A percentile compares a stretch with the other conserved stretches of the same genome.
phyloP scores from a whole-genome alignment of 352 stramenopile genomes.

The Hyphochytrium catenoides region DNA sequence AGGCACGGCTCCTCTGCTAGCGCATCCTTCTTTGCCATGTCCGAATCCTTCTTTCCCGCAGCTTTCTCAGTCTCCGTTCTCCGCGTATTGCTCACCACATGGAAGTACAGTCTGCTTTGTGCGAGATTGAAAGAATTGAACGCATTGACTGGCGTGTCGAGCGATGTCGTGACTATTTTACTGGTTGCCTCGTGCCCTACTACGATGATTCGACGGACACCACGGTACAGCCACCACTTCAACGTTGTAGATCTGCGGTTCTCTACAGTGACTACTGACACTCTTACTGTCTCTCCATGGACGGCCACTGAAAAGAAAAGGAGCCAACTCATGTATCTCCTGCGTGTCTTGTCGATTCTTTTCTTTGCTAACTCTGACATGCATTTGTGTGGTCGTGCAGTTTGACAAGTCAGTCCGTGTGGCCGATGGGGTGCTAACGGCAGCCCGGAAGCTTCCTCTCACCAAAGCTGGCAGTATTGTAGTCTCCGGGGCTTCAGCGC shows the following conservation, averaged over 20 bases:
- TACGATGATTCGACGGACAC: slow-evolving; percentile 50
- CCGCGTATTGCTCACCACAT: neutral
- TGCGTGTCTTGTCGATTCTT: too few relatives aligned
- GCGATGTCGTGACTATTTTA: slow-evolving; percentile 24
- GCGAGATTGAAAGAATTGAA: too few relatives aligned
- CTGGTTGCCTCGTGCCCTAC: slow-evolving; percentile 31
- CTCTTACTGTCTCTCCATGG: too few relatives aligned
- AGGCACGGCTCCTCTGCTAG: slow-evolving; percentile 24
- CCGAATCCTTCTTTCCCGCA: slow-evolving; percentile 2
- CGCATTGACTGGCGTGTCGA: too few relatives aligned
- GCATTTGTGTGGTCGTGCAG: too few relatives aligned
- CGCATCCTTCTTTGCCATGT: slow-evolving; percentile 45
- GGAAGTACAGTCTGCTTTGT: slow-evolving; percentile 1
- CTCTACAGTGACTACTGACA: too few relatives aligned
- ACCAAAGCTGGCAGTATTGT: slow-evolving; percentile 49
- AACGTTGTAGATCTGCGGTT: too few relatives aligned
- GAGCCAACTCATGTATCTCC: too few relatives aligned
- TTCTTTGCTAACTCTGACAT: too few relatives aligned
- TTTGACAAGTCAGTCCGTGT: slow-evolving; percentile 57
- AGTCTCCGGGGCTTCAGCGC: slow-evolving; percentile 52
- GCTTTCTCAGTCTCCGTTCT: neutral
- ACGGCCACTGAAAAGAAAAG: too few relatives aligned
- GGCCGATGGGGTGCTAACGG: slow-evolving; percentile 37
- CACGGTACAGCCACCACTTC: too few relatives aligned
- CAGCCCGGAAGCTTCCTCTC: slow-evolving; percentile 44